Base-by-base conservation (phyloP, 495 filamentous ascomycete species). In the Talaromyces trachyspermus region DNA sequence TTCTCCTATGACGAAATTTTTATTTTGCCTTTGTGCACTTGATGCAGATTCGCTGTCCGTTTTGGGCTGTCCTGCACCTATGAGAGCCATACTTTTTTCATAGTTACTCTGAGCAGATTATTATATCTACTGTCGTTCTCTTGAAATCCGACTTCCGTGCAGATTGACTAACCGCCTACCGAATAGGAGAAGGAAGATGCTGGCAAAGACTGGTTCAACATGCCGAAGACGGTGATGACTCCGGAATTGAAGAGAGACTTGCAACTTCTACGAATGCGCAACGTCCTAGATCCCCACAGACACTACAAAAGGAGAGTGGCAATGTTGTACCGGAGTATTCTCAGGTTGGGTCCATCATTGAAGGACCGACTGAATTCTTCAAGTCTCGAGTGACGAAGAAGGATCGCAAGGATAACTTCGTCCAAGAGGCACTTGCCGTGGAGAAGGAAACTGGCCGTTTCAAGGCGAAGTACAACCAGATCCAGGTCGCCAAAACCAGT, bases 101-200 rank as follows among this genome's bases (percentile, higher is more conserved):
- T 95, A 98, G 92, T 98, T 98, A 98, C 92, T 90, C 90, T 95
- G 91, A 97, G 69, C 72, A 72, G 66, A 32, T 38, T 25, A 10
- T 25, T 45, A 12, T 23, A 14, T 11, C 22, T 45, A 17, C 44
- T 15, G 22, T 32, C 51, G 35, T 51, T 49, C 8, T 26, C 14
- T 22, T n/a, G 44, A 14, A 37, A 41, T 26, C 19, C n/a, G 22
- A 22, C 46, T 43, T 49, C 33, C 6, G 52, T 25, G 19, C 29
- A 52, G 29, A 20, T 43, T 4, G 37, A 12, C 65, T 72, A 51
- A 74, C 19, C 36, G 25, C 46, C 40, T 43, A 67, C 76, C 68
- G 62, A 38, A 11, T 42, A 71, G 59, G 77, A 76, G 51, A 79
- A 76, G 64, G 73, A 68, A 25, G 84, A 71, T 54, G 79, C 82